Evolutionary conservation across 75 land plant species (phyloP).

Genomic region (Cunninghamia lanceolata): DNA sequence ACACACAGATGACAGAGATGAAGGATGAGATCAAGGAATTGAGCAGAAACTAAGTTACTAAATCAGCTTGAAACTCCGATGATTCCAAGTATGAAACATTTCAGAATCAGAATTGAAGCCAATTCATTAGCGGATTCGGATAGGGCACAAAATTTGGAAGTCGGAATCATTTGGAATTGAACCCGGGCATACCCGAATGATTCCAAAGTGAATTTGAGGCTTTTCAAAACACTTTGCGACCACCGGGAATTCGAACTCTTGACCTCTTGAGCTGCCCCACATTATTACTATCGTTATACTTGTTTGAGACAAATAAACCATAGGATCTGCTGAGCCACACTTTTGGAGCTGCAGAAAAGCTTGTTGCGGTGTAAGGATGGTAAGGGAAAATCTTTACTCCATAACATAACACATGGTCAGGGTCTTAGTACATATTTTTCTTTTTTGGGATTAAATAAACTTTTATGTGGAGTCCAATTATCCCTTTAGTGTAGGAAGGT

Average conservation of each 20-base stretch:
- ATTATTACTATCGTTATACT: neutral
- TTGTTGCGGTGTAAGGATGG: neutral
- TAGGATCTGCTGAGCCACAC: neutral
- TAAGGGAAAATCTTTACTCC: neutral
- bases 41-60: too few species aligned
- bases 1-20: too few species aligned
- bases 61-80: too few species aligned
- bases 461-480: neutral
- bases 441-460: neutral
- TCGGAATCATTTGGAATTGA: too few species aligned
- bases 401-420: neutral
- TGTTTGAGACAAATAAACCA: neutral
- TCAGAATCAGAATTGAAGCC: too few species aligned
- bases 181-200: too few species aligned
- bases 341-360: neutral
- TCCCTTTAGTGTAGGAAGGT: neutral
- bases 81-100: too few species aligned
- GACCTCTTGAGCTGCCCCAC: neutral
- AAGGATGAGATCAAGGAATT: too few species aligned
- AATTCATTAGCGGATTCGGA: too few species aligned
- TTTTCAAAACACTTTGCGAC: neutral
- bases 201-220: too few species aligned
- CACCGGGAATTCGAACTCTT: neutral
- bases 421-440: neutral
- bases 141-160: too few species aligned